Conservation (phyloP, 345 rosid genomes). For the Salix caprea region DNA sequence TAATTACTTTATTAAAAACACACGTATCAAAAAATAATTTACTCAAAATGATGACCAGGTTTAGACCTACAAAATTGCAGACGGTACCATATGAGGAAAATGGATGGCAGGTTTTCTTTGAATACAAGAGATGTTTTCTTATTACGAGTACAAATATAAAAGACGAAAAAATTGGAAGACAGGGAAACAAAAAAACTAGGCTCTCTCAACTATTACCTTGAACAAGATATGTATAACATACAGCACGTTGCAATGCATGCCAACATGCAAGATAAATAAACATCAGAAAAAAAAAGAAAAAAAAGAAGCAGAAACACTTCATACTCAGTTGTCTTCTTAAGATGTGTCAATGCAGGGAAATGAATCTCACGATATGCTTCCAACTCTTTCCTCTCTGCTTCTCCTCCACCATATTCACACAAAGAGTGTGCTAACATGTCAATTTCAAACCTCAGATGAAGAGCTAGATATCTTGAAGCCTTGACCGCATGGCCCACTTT, state of each 20-base stretch:
- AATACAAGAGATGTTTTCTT: background rate
- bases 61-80: background rate
- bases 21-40: too few relatives aligned
- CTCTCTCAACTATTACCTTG: background rate
- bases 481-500: conserved; percentile 36
- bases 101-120: background rate
- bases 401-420: conserved; percentile 90
- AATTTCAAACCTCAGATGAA: conserved; percentile 89
- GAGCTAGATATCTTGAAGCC: conserved; percentile 67
- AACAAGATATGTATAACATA: background rate
- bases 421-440: conserved; percentile 99
- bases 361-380: conserved; percentile 82
- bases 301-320: conserved; percentile 5
- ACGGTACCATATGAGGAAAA: background rate
- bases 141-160: too few relatives aligned
- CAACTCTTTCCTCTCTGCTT: conserved; percentile 62
- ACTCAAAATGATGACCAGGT: background rate
- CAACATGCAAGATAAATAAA: too few relatives aligned
- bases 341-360: conserved; percentile 68
- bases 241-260: background rate
- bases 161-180: background rate
- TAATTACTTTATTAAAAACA: too few relatives aligned
- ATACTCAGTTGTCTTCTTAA: conserved; percentile 57
- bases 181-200: background rate
- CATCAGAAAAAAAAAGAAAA: background rate